Evolutionary conservation across 352 stramenopile species (phyloP).

Genomic region (Saprolegnia diclina): DNA sequence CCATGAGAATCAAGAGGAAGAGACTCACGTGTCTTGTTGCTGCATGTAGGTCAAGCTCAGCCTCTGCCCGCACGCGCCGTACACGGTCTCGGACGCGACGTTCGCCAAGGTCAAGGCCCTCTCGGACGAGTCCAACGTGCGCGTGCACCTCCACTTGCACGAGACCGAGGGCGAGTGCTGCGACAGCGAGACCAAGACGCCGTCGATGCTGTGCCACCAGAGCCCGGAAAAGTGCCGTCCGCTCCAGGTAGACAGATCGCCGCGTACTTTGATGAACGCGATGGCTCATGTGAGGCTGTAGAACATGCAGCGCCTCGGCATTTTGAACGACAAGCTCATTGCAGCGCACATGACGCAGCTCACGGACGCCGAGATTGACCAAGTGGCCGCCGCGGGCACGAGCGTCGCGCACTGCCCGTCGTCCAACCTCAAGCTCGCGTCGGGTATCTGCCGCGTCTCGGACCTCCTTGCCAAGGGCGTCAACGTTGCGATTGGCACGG

Average conservation of each 20-base stretch:
- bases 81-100: slow-evolving; percentile 70
- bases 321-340: slow-evolving; percentile 64
- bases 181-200: slow-evolving; percentile 60
- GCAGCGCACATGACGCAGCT: slow-evolving; percentile 84
- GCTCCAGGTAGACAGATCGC: slow-evolving; percentile 32
- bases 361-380: slow-evolving; percentile 72
- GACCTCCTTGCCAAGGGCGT: slow-evolving; percentile 70
- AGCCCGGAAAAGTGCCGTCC: slow-evolving; percentile 68
- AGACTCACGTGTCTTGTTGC: neutral
- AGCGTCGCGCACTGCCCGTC: slow-evolving; percentile 86
- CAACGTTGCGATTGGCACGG: slow-evolving; percentile 84
- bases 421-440: slow-evolving; percentile 87
- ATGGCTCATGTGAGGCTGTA: slow-evolving; percentile 25
- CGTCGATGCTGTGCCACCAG: slow-evolving; percentile 75
- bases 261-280: neutral
- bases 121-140: slow-evolving; percentile 49
- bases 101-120: slow-evolving; percentile 41
- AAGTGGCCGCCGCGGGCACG: slow-evolving; percentile 42
- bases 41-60: slow-evolving; percentile 31
- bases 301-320: slow-evolving; percentile 74
- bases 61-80: slow-evolving; percentile 80
- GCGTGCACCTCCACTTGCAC: slow-evolving; percentile 82
- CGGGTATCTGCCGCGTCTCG: slow-evolving; percentile 70
- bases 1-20: slow-evolving; percentile 51
- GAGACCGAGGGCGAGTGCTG: slow-evolving; percentile 76